Evolutionary conservation across 257 asterid species (phyloP).

Genomic region (Ehretia macrophylla): DNA sequence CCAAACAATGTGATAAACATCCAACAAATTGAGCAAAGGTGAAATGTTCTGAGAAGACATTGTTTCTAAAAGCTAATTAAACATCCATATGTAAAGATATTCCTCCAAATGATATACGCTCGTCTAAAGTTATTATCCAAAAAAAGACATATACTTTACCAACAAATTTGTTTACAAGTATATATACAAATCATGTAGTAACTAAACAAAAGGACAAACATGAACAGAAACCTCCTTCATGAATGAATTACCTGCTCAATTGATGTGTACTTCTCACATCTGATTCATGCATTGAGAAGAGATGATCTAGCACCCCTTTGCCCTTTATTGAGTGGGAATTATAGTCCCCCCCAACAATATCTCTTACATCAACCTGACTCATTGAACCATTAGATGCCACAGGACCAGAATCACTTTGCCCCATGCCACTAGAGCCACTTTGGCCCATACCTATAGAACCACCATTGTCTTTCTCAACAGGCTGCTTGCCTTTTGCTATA

Average conservation of each 20-base stretch:
- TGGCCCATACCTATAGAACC: slow-evolving; percentile 28
- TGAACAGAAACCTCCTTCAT: neutral
- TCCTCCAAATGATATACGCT: too few relatives aligned
- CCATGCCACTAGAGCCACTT: slow-evolving; percentile 26
- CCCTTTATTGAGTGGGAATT: slow-evolving; percentile 52
- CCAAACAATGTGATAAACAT: too few relatives aligned
- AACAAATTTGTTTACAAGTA: too few relatives aligned
- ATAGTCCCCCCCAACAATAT: slow-evolving; percentile 42
- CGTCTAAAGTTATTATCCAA: too few relatives aligned
- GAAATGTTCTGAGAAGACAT: too few relatives aligned
- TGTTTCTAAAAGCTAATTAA: too few relatives aligned
- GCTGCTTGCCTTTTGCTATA: slow-evolving; percentile 54
- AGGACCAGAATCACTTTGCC: slow-evolving; percentile 20
- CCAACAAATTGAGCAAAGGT: too few relatives aligned
- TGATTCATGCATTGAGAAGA: slow-evolving; percentile 34
- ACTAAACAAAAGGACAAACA: neutral
- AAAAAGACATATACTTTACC: too few relatives aligned
- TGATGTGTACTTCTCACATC: slow-evolving; percentile 24
- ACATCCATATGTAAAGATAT: too few relatives aligned
- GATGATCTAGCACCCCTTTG: slow-evolving; percentile 49
- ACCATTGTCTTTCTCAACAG: slow-evolving; percentile 32
- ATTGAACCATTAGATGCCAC: slow-evolving; percentile 28
- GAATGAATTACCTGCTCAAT: slow-evolving; percentile 39
- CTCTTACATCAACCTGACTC: slow-evolving; percentile 23
- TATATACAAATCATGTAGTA: neutral